A percentile compares a stretch with the other conserved stretches of the same genome.
Conservation (phyloP, 1,139 yeast species). For the Geotrichum europaeum region DNA sequence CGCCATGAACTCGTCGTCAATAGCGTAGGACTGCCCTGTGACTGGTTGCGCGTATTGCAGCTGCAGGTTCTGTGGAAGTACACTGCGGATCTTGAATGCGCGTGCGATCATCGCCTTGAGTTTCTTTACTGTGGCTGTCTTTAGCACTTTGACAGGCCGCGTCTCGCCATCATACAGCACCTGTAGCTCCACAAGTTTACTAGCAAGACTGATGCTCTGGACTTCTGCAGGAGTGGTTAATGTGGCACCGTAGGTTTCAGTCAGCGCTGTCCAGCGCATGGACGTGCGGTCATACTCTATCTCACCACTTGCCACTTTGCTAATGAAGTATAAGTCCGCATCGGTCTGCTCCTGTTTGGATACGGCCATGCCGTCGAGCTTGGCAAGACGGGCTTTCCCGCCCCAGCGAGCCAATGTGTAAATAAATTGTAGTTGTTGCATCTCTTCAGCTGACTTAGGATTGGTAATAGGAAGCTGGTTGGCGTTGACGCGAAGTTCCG, state of each 20-base stretch:
- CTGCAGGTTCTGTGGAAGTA: constrained; percentile 8
- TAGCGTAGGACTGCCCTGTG: background rate
- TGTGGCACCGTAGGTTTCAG: constrained; percentile 31
- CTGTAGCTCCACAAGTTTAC: constrained; percentile 19
- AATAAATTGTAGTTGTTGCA: constrained; percentile 35
- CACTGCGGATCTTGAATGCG: constrained; percentile 8
- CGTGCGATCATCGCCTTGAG: constrained; percentile 23
- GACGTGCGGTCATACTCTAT: constrained; percentile 30
- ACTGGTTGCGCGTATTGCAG: constrained; percentile 2
- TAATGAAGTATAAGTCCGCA: constrained; percentile 63
- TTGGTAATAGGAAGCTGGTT: constrained; percentile 44
- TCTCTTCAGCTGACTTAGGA: constrained; percentile 23
- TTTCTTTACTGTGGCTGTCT: constrained; percentile 23
- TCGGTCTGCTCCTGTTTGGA: constrained; percentile 46
- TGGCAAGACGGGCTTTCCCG: constrained; percentile 28
- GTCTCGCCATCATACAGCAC: constrained; percentile 17
- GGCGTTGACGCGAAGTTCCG: constrained; percentile 43
- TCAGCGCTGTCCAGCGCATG: constrained; percentile 33
- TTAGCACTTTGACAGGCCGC: constrained; percentile 20
- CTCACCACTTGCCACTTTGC: constrained; percentile 41
- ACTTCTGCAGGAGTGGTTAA: constrained; percentile 1
- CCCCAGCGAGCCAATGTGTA: constrained; percentile 48
- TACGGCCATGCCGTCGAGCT: constrained; percentile 54
- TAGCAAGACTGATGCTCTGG: constrained; percentile 18
- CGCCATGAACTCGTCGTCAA: constrained; percentile 12